Evolutionary conservation across 306 rosid species (phyloP), one percentile per base, ranked within the genome.

Genomic region (Myrica gale): DNA sequence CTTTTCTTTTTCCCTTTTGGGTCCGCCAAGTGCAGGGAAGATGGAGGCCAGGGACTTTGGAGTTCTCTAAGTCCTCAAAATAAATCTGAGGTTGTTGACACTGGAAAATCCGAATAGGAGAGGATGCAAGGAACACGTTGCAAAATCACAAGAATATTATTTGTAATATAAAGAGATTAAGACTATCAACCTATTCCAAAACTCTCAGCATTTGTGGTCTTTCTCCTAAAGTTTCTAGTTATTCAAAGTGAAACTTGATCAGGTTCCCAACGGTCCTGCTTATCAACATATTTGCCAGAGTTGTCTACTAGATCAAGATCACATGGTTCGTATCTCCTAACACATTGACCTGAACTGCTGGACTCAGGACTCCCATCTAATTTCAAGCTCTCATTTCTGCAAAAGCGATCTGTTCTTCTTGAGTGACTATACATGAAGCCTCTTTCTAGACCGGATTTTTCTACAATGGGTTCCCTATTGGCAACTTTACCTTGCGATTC

Each of bases 231-330:
- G n/a, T n/a, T n/a, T n/a, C n/a, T n/a, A n/a, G n/a, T n/a, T n/a
- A n/a, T n/a, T n/a, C n/a, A n/a, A n/a, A n/a, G n/a, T n/a, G n/a
- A n/a, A n/a, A n/a, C n/a, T n/a, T n/a, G n/a, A n/a, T n/a, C 26
- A 7, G 85, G 74, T 51, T 82, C 81, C 79, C 73, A 77, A 48
- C 75, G 78, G 62, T 81, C 84, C 46, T 19, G 15, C 32, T 75
- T 32, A 11, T 44, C 73, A 16, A 9, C 52, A 26, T 26, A 70
- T n/a, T 61, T 16, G 19, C 32, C 73, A 52, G 67, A 41, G 46
- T 7, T 16, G 47, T 11, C n/a, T 53, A 51, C 61, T n/a, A 9
- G 51, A 70, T 75, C 75, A 43, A 16, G 50, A 65, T 62, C 43
- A 19, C 5, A n/a, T n/a, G 52, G 9, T 48, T 68, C 17, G 23